These are phyloP conservation scores for Miamiensis avidus DNA, from an alignment of 169 alveolate species.

Conservation along the genomic window DNA sequence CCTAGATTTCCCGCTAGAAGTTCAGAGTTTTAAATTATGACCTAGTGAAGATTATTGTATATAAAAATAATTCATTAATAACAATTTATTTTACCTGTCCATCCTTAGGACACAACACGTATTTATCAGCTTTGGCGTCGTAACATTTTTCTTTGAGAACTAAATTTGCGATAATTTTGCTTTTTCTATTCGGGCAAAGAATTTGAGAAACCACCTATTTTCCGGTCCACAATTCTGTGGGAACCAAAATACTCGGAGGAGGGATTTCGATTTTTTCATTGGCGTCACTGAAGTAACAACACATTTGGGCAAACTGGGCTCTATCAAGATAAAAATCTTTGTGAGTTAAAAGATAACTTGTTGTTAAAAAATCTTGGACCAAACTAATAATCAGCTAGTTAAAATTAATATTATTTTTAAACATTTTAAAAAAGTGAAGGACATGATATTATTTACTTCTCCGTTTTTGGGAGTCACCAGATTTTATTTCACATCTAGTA, in stretches of 20 bases:
- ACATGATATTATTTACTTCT: constrained; percentile 53
- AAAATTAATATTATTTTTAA: background rate
- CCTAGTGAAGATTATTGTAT: too few relatives aligned
- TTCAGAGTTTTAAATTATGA: constrained; percentile 94
- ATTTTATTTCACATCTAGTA: constrained; percentile 95
- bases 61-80: too few relatives aligned
- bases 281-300: constrained; percentile 95
- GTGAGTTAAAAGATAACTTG: constrained; percentile 93
- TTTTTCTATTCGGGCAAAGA: constrained; percentile 91
- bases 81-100: too few relatives aligned
- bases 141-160: constrained; percentile 91
- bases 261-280: constrained; percentile 63
- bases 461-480: constrained; percentile 98
- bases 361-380: constrained; percentile 93
- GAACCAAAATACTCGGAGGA: constrained; percentile 59
- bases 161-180: constrained; percentile 85
- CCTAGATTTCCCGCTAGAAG: constrained; percentile 96
- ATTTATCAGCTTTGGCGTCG: constrained; percentile 56
- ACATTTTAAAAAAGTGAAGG: background rate
- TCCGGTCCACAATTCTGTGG: constrained; percentile 97
- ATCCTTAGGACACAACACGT: constrained; percentile 91
- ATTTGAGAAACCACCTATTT: constrained; percentile 94
- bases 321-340: constrained; percentile 94
- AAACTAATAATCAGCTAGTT: constrained; percentile 92
- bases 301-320: constrained; percentile 89